Evolutionary conservation across 2,329 filamentous ascomycete species (phyloP).

Genomic region (Pezicula neosporulosa): DNA sequence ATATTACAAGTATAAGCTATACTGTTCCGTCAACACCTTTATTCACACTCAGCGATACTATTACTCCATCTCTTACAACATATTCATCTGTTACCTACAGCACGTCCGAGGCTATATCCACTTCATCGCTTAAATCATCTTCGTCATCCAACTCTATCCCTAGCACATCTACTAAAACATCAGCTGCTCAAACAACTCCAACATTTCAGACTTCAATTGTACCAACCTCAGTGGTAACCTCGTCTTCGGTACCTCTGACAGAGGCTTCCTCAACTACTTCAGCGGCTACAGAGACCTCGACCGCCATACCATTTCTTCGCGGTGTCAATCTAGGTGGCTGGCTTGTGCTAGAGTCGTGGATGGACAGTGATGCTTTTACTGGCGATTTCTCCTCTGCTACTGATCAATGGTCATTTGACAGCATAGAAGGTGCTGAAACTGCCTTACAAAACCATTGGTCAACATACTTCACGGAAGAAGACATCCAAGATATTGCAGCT

Average conservation of each 20-base stretch:
- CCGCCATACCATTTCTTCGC: slow-evolving; percentile 26
- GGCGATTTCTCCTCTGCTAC: slow-evolving; percentile 24
- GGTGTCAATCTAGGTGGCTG: slow-evolving; percentile 34
- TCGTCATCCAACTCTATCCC: neutral
- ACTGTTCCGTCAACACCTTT: slow-evolving; percentile 4
- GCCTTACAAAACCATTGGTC: slow-evolving; percentile 44
- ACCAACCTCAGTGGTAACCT: neutral
- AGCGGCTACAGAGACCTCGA: neutral
- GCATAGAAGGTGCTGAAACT: slow-evolving; percentile 37
- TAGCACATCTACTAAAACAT: neutral
- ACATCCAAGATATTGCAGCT: slow-evolving; percentile 40
- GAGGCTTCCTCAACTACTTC: neutral
- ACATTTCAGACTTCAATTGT: neutral
- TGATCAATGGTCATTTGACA: slow-evolving; percentile 32
- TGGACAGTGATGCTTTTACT: slow-evolving; percentile 31
- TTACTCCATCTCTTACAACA: neutral
- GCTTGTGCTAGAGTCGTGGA: slow-evolving; percentile 38
- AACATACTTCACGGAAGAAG: slow-evolving; percentile 44
- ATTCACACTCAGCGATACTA: slow-evolving; percentile 6
- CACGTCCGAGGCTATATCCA: neutral
- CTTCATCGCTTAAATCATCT: neutral
- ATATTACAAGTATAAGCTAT: neutral
- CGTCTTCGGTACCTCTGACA: neutral
- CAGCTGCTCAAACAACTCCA: neutral
- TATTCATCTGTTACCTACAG: neutral